These are phyloP conservation scores for Arthrobotrys iridis DNA, from an alignment of 2,329 filamentous ascomycete species.

Conservation along the genomic window DNA sequence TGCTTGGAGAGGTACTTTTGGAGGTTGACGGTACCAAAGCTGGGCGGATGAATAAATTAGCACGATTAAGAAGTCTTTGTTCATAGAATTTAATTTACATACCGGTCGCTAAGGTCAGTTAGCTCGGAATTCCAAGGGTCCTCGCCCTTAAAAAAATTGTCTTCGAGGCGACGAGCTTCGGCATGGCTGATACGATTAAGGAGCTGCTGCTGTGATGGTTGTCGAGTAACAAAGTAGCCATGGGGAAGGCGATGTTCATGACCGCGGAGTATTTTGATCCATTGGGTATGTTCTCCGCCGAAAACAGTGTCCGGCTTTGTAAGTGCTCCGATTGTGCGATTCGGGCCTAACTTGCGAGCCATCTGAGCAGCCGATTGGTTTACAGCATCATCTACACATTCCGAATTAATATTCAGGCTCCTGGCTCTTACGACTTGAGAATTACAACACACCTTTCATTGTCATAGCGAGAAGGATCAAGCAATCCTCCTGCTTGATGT, in stretches of 20 bases:
- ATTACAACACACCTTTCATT: conserved; percentile 56
- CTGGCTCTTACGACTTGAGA: background rate
- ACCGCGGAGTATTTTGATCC: conserved; percentile 57
- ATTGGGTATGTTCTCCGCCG: conserved; percentile 56
- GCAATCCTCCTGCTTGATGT: conserved; percentile 57
- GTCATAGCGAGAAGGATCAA: conserved; percentile 58
- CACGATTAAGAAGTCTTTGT: too few relatives aligned
- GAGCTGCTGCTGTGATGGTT: conserved; percentile 57
- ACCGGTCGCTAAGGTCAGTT: conserved; percentile 55
- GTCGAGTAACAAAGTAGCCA: conserved; percentile 58
- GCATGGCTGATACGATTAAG: conserved; percentile 54
- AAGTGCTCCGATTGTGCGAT: conserved; percentile 57
- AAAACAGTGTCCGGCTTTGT: conserved; percentile 58
- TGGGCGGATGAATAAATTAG: background rate
- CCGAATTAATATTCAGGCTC: conserved; percentile 27
- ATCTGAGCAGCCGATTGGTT: conserved; percentile 58
- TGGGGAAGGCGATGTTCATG: conserved; percentile 57
- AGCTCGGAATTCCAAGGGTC: conserved; percentile 57
- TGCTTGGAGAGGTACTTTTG: conserved; percentile 46
- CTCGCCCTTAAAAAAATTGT: conserved; percentile 56
- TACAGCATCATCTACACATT: conserved; percentile 56
- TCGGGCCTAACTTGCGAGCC: conserved; percentile 56
- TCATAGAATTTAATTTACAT: conserved; percentile 43
- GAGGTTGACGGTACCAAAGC: conserved; percentile 44
- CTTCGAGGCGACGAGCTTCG: conserved; percentile 55